phyloP scores from a whole-genome alignment of 805 yeast species.

The Ogataea ramenticola region DNA sequence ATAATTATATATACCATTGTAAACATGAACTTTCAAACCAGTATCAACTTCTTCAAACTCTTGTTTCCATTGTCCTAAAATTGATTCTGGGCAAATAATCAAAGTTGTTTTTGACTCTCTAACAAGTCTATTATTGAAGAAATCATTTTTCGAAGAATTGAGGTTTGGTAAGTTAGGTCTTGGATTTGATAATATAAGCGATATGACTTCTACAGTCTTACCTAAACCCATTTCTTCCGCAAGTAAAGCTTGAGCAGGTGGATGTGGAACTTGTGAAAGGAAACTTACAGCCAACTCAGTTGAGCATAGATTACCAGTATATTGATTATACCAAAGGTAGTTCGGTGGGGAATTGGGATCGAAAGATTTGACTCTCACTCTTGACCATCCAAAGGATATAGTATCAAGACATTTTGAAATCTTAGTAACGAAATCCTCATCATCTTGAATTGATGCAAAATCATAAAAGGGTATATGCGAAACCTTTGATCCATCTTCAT shows the following conservation, averaged over 20 bases:
- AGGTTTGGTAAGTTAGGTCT: conserved; percentile 28
- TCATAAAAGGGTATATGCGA: conserved; percentile 16
- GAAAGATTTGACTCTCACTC: conserved; percentile 10
- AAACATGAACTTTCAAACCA: conserved; percentile 49
- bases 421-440: conserved; percentile 5
- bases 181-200: conserved; percentile 56
- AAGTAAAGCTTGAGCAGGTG: conserved; percentile 53
- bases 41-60: conserved; percentile 62
- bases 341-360: no score
- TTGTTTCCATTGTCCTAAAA: conserved; percentile 77
- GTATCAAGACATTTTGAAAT: conserved; percentile 29
- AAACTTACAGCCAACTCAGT: conserved; percentile 23
- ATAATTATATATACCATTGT: conserved; percentile 44
- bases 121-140: conserved; percentile 37
- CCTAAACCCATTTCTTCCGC: conserved; percentile 98
- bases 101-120: conserved; percentile 61
- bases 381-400: conserved; percentile 49
- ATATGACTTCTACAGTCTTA: conserved; percentile 79
- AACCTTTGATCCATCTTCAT: conserved; percentile 20
- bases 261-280: conserved; percentile 8
- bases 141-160: conserved; percentile 24
- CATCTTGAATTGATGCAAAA: background rate
- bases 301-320: conserved; percentile 40
- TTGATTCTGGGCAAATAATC: conserved; percentile 80
- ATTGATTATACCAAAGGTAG: conserved; percentile 39